phyloP scores from a whole-genome alignment of 23 red algal species.

The Gracilaria domingensis region DNA sequence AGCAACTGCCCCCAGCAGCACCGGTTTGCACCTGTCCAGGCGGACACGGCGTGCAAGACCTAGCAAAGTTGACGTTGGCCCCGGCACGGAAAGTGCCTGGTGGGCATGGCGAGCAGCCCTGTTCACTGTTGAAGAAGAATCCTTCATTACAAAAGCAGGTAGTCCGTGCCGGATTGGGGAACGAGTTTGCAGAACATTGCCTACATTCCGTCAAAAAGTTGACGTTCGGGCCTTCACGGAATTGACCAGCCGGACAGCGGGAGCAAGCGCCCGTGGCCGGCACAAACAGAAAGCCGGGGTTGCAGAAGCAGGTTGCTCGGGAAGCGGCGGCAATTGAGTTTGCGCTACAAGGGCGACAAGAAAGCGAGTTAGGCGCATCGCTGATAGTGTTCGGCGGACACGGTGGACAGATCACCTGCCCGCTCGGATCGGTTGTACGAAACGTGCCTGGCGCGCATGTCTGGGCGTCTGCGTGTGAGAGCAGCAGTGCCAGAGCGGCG shows the following conservation, averaged over 20 bases:
- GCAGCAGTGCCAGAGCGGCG: not conserved
- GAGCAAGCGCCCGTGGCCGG: not conserved
- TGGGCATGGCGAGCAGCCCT: slow-evolving; percentile 19
- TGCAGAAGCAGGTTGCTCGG: slow-evolving; percentile 10
- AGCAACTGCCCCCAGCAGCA: not conserved
- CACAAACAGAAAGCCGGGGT: slow-evolving; percentile 5
- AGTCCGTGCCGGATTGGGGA: not conserved
- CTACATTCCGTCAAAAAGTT: slow-evolving; percentile 11
- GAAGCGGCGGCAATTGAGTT: not conserved
- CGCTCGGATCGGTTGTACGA: slow-evolving; percentile 14
- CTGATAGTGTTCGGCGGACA: slow-evolving; percentile 25
- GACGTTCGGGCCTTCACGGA: not conserved
- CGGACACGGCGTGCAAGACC: slow-evolving; percentile 16
- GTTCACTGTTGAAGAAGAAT: slow-evolving; percentile 27
- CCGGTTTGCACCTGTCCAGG: not conserved
- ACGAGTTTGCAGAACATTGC: slow-evolving; percentile 4
- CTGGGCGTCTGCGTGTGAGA: not conserved
- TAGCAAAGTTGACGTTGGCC: slow-evolving; percentile 18
- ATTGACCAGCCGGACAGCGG: slow-evolving; percentile 2
- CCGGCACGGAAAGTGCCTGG: slow-evolving; percentile 31
- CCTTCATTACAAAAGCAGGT: slow-evolving; percentile 19
- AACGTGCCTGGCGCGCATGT: not conserved
- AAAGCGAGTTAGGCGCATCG: not conserved
- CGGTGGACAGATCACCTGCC: not conserved
- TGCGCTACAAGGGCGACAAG: slow-evolving; percentile 11